Percentiles rank a stretch among this genome's conserved stretches.
These are phyloP conservation scores for Ilyonectria sp. DNA, from an alignment of 2,329 filamentous ascomycete genomes.

Conservation along the genomic window DNA sequence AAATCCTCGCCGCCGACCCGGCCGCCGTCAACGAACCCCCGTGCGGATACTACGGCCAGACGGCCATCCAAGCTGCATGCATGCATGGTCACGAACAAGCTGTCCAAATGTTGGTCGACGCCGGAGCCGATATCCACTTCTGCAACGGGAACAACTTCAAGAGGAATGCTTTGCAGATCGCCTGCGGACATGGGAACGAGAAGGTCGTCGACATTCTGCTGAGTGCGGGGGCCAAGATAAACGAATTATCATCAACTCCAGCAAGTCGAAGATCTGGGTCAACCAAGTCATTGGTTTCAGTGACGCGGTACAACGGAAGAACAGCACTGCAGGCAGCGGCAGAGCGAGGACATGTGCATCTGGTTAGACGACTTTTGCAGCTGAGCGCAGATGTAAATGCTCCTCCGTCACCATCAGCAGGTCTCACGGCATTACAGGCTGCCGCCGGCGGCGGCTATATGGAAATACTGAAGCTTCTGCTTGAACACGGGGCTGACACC, in stretches of 20 bases:
- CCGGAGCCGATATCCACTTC: conserved; percentile 3
- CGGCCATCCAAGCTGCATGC: conserved; percentile 1
- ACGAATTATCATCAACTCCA: conserved; percentile 7
- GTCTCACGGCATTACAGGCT: not conserved
- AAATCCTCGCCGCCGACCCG: conserved; percentile 1
- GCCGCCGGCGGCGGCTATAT: not conserved
- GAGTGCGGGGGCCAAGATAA: not conserved
- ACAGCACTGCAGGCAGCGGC: conserved; percentile 4
- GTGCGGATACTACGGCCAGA: conserved; percentile 1
- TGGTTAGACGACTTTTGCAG: not conserved
- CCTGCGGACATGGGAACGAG: not conserved
- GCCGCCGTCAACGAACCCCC: not conserved
- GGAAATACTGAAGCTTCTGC: not conserved
- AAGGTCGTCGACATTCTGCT: not conserved
- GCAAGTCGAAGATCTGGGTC: not conserved
- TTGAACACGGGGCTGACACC: not conserved
- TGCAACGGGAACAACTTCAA: conserved; percentile 5
- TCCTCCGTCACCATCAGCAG: conserved; percentile 5
- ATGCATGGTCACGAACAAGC: conserved; percentile 4
- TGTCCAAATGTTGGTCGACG: conserved; percentile 2
- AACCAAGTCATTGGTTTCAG: not conserved
- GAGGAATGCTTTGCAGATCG: conserved; percentile 4
- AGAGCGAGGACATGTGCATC: conserved; percentile 5
- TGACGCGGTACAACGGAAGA: conserved; percentile 7
- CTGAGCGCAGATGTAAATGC: conserved; percentile 8